These are phyloP conservation scores for Venturia aucupariae DNA, from an alignment of 2,329 filamentous ascomycete genomes.

Conservation along the genomic window DNA sequence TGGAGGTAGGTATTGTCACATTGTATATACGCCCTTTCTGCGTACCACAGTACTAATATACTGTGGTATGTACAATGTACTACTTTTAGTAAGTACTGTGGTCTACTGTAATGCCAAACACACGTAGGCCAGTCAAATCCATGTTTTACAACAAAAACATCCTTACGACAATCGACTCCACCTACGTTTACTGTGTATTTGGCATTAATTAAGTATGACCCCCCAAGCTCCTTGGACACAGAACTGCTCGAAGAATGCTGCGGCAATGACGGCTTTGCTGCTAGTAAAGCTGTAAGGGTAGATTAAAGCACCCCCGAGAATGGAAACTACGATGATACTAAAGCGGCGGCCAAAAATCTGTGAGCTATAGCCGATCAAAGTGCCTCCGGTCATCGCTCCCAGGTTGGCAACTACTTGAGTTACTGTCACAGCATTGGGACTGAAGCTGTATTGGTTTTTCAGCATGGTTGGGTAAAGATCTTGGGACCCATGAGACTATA, in stretches of 20 bases:
- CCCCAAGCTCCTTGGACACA: constrained; percentile 37
- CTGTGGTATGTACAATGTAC: no score
- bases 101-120: no score
- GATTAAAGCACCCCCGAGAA: constrained; percentile 64
- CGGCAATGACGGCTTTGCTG: constrained; percentile 57
- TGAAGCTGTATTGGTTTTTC: constrained; percentile 49
- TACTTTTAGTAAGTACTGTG: no score
- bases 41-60: no score
- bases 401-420: constrained; percentile 40
- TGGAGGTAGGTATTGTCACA: no score
- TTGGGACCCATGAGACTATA: constrained; percentile 59
- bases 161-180: no score
- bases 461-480: constrained; percentile 55
- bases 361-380: constrained; percentile 35
- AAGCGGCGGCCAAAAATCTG: constrained; percentile 40
- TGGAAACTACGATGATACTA: constrained; percentile 39
- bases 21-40: no score
- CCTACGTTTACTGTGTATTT: no score
- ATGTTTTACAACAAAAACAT: no score
- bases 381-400: constrained; percentile 40
- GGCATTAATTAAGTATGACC: no score
- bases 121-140: no score
- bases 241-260: constrained; percentile 67
- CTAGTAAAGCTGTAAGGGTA: constrained; percentile 73
- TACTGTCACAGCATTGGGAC: constrained; percentile 36